Evolutionary conservation across 306 rosid genomes (phyloP).

Genomic region (Quercus bicolor): DNA sequence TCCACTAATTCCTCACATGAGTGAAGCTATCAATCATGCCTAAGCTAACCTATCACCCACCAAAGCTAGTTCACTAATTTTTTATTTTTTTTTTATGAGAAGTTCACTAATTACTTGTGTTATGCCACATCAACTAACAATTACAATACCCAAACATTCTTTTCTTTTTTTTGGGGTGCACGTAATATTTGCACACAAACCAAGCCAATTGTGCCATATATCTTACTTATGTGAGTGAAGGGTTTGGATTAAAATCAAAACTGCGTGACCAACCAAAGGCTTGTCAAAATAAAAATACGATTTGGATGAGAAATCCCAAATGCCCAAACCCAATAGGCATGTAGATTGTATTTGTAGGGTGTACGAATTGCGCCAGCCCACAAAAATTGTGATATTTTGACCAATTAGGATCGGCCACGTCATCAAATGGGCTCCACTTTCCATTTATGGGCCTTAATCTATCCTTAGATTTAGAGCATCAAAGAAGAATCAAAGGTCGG

Average conservation of each 20-base stretch:
- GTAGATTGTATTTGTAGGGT: constrained; percentile 1
- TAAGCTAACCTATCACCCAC: background rate
- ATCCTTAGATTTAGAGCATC: background rate
- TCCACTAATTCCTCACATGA: background rate
- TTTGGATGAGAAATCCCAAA: background rate
- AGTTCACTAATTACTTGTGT: background rate
- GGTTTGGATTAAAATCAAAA: constrained; percentile 23
- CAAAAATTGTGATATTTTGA: background rate
- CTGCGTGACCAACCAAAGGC: constrained; percentile 43
- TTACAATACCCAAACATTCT: no score
- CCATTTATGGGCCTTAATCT: constrained; percentile 4
- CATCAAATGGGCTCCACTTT: constrained; percentile 8
- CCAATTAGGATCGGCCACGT: constrained; percentile 26
- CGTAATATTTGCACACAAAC: constrained; percentile 13
- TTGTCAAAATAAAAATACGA: constrained; percentile 8
- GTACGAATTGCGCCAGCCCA: constrained; percentile 25
- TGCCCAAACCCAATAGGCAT: background rate
- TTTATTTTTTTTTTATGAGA: background rate
- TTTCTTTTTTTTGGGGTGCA: background rate
- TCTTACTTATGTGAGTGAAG: background rate
- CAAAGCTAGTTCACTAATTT: background rate
- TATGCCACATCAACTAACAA: background rate
- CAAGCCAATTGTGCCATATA: constrained; percentile 1
- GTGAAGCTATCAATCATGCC: background rate
- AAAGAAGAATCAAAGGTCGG: background rate